Conservation (phyloP, 768 basidiomycete species). For the Termitomyces eurrhizus region DNA sequence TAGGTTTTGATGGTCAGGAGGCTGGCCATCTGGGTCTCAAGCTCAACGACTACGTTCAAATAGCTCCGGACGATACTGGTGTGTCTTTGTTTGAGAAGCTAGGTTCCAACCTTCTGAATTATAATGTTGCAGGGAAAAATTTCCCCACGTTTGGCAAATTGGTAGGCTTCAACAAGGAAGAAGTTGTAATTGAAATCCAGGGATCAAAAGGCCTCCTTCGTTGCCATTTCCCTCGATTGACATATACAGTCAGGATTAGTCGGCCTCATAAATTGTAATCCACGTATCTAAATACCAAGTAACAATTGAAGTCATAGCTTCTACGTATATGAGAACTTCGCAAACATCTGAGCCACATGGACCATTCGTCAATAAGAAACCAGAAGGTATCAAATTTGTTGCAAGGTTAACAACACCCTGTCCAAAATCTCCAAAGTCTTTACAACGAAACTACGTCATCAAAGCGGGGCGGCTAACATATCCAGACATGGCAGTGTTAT, state of each 20-base stretch:
- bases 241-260: conserved; percentile 27
- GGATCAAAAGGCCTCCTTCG: conserved; percentile 36
- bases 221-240: conserved; percentile 52
- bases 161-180: conserved; percentile 43
- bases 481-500: neutral
- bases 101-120: neutral
- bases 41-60: conserved; percentile 31
- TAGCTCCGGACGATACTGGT: conserved; percentile 51
- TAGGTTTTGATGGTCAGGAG: conserved; percentile 46
- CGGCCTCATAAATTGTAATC: conserved; percentile 12
- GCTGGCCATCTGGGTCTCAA: conserved; percentile 38
- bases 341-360: neutral
- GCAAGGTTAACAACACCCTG: neutral
- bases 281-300: neutral
- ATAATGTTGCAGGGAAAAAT: conserved; percentile 26
- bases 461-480: neutral
- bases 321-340: neutral
- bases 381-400: neutral
- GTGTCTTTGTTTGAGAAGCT: neutral
- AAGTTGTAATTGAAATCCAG: conserved; percentile 44
- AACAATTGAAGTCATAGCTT: neutral
- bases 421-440: neutral
- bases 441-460: neutral
- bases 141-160: conserved; percentile 47
- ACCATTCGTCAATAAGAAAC: neutral